Base-by-base conservation (phyloP, 495 filamentous ascomycete species). In the Tuber umbilicatum region DNA sequence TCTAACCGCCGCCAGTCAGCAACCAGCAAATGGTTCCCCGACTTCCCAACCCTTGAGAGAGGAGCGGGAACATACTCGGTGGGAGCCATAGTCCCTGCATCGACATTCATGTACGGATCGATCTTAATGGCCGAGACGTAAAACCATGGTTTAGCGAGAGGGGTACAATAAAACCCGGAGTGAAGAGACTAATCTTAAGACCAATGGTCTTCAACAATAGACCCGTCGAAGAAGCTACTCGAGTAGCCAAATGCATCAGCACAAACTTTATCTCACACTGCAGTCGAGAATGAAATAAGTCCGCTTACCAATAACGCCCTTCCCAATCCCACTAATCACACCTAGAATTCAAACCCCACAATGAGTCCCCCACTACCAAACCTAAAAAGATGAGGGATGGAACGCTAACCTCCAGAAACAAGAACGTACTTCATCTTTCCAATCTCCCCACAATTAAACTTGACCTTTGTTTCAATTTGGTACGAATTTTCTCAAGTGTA, bases 201-300 rank as follows among this genome's bases (percentile, higher is more conserved):
- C 94, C 94, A 73, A 88, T 86, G 2, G 93, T 93, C 87, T 97
- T 97, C 73, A 97, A 88, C 74, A 97, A 86, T 76, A 93, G 85
- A 47, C 92, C 93, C n/a, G 89, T 88, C 19, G 87, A 90, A 73
- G 88, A 90, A 75, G 89, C 89, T 88, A 78, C n/a, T n/a, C n/a
- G n/a, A n/a, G n/a, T n/a, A n/a, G n/a, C n/a, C n/a, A 64, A 14
- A 64, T 64, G 64, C 39, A 78, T 69, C 40, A 67, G 82, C 81
- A 55, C 79, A 77, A 82, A 78, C 75, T 78, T 74, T 55, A 60
- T 73, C 70, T 74, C 10, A 67, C 80, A 70, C 79, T 76, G 77
- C 69, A 70, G 68, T 60, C 39, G 40, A 78, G 60, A 75, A 27
- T 68, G 68, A 76, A 76, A 79, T 16, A 73, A 79, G n/a, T n/a